Conservation (phyloP, 495 filamentous ascomycete genomes). For the Hypoxylon intermedium region DNA sequence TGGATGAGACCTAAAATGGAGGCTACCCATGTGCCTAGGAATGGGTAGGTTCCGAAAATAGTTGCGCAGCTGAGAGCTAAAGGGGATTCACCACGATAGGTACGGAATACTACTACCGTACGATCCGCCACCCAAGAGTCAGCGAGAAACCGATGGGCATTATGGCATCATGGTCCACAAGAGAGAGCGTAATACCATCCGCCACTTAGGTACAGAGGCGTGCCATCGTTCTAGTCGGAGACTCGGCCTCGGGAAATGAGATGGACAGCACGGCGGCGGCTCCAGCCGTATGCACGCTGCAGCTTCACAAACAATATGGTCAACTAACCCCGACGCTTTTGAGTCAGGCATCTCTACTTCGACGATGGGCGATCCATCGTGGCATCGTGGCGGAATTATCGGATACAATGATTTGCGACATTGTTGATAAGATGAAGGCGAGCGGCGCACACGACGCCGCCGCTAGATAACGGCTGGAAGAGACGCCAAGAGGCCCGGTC, state of each 20-base stretch:
- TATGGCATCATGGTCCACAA: constrained; percentile 1
- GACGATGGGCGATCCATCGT: neutral
- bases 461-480: constrained; percentile 18
- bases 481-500: constrained; percentile 23
- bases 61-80: constrained; percentile 17
- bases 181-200: neutral
- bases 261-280: constrained; percentile 19
- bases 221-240: constrained; percentile 1
- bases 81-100: constrained; percentile 10
- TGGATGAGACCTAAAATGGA: constrained; percentile 31
- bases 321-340: constrained; percentile 7
- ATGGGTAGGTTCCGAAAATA: constrained; percentile 25
- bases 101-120: constrained; percentile 18
- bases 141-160: neutral
- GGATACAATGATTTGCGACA: constrained; percentile 21
- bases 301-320: constrained; percentile 17
- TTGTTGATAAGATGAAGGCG: constrained; percentile 11
- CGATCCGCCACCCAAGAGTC: constrained; percentile 22
- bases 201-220: neutral
- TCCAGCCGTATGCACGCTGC: constrained; percentile 32
- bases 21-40: constrained; percentile 21
- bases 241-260: constrained; percentile 22
- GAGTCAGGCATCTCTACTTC: constrained; percentile 16
- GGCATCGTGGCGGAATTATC: constrained; percentile 19
- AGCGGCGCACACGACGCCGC: constrained; percentile 1